Percentiles rank a stretch among this genome's conserved stretches.
These are phyloP conservation scores for Russula virescens DNA, from an alignment of 768 basidiomycete genomes.

Conservation along the genomic window DNA sequence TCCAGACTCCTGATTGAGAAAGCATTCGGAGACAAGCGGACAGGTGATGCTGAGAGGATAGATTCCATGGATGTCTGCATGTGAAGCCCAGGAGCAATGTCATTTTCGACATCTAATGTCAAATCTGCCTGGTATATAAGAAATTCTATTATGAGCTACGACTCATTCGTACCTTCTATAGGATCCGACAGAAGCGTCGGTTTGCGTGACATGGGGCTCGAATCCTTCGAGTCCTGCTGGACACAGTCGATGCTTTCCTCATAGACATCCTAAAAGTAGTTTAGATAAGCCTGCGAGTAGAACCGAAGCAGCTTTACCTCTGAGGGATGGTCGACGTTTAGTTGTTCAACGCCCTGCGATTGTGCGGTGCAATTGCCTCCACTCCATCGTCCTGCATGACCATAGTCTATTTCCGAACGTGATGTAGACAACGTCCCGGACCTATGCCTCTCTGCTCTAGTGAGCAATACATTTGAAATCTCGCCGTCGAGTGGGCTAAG, in stretches of 20 bases:
- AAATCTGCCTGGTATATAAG: neutral
- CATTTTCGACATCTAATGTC: neutral
- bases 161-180: neutral
- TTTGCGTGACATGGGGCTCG: neutral
- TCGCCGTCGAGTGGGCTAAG: neutral
- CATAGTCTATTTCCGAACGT: neutral
- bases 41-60: neutral
- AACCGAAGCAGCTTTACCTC: conserved; percentile 3
- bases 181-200: neutral
- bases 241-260: neutral
- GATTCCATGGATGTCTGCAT: neutral
- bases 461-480: conserved; percentile 7
- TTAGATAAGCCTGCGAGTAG: neutral
- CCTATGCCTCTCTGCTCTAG: conserved; percentile 10
- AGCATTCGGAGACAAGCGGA: neutral
- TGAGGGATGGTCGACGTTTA: neutral
- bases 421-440: neutral
- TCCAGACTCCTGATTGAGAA: neutral
- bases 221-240: neutral
- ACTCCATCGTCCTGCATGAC: neutral
- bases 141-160: neutral
- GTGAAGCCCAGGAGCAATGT: neutral
- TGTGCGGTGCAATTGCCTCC: neutral
- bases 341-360: neutral
- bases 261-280: neutral